These are phyloP conservation scores for Ustilago curta DNA, from an alignment of 1,284 basidiomycete species.

Conservation along the genomic window DNA sequence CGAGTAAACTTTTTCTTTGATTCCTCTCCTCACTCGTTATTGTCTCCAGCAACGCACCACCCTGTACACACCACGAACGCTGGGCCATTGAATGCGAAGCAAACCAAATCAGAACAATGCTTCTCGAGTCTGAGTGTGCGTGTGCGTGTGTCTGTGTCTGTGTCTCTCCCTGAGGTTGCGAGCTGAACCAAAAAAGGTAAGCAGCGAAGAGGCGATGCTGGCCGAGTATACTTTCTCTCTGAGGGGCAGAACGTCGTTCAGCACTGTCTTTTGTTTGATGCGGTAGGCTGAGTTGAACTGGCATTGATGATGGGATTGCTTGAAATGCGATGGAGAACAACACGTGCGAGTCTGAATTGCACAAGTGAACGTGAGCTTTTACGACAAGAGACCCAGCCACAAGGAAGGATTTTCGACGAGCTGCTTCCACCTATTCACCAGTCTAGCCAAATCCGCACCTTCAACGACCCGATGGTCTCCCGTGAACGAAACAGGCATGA, in stretches of 20 bases:
- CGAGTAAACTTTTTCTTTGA: slow-evolving; percentile 40
- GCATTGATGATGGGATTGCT: slow-evolving; percentile 1
- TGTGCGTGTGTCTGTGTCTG: too few species aligned
- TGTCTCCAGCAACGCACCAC: slow-evolving; percentile 3
- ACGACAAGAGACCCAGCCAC: slow-evolving; percentile 74
- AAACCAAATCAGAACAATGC: slow-evolving; percentile 4
- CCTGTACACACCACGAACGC: slow-evolving; percentile 35
- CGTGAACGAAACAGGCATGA: slow-evolving; percentile 60
- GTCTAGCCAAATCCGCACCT: slow-evolving; percentile 89
- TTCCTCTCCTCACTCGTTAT: neutral
- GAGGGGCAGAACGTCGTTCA: too few species aligned
- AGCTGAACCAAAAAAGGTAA: neutral
- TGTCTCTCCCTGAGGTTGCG: too few species aligned
- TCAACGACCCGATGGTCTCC: slow-evolving; percentile 92
- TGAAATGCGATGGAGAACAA: slow-evolving; percentile 1
- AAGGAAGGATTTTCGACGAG: slow-evolving; percentile 84
- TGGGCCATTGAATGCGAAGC: slow-evolving; percentile 13
- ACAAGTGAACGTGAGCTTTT: neutral
- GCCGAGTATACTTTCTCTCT: too few species aligned
- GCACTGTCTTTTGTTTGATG: too few species aligned
- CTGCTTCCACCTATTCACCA: slow-evolving; percentile 87
- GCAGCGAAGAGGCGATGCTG: neutral
- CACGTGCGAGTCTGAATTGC: slow-evolving; percentile 3
- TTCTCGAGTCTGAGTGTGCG: neutral
- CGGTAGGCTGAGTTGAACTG: neutral